These are phyloP conservation scores for Phytophthora capsici DNA, from an alignment of 352 stramenopile genomes.

Conservation along the genomic window DNA sequence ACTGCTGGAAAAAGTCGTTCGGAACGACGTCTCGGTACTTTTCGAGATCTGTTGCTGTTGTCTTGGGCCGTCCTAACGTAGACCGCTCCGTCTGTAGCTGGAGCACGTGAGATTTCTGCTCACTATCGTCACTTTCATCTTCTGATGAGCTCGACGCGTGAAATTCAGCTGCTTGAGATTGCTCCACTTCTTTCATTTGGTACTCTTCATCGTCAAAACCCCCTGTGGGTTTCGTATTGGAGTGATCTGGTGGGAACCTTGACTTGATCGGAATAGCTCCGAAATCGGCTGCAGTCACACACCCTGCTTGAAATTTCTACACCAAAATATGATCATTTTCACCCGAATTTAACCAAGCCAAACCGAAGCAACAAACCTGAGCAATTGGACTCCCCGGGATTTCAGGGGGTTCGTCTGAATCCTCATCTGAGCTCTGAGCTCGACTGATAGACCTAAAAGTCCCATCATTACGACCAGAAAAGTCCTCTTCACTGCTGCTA, in stretches of 20 bases:
- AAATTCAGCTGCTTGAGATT: slow-evolving; percentile 62
- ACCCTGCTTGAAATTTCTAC: slow-evolving; percentile 23
- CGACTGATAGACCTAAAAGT: neutral
- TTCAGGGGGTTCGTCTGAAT: slow-evolving; percentile 65
- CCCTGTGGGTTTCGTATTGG: slow-evolving; percentile 1
- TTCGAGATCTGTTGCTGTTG: slow-evolving; percentile 57
- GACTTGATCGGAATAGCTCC: neutral
- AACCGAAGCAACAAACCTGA: slow-evolving; percentile 22
- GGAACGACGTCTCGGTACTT: slow-evolving; percentile 62
- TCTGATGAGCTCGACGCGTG: slow-evolving; percentile 64
- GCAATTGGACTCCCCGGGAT: slow-evolving; percentile 72
- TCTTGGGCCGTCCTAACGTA: slow-evolving; percentile 49
- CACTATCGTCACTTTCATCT: slow-evolving; percentile 30
- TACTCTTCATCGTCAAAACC: slow-evolving; percentile 59
- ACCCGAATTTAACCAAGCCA: no score
- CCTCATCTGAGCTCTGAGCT: slow-evolving; percentile 25
- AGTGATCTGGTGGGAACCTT: slow-evolving; percentile 3
- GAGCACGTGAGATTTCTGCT: slow-evolving; percentile 12
- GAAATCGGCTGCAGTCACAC: slow-evolving; percentile 8
- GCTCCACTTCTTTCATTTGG: slow-evolving; percentile 57
- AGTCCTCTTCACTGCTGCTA: slow-evolving; percentile 17
- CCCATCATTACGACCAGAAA: neutral
- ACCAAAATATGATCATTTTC: neutral
- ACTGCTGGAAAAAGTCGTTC: slow-evolving; percentile 61
- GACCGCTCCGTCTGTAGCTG: slow-evolving; percentile 19